Evolutionary conservation across 495 filamentous ascomycete genomes (phyloP).

Genomic region (Trichocladium antarcticum): DNA sequence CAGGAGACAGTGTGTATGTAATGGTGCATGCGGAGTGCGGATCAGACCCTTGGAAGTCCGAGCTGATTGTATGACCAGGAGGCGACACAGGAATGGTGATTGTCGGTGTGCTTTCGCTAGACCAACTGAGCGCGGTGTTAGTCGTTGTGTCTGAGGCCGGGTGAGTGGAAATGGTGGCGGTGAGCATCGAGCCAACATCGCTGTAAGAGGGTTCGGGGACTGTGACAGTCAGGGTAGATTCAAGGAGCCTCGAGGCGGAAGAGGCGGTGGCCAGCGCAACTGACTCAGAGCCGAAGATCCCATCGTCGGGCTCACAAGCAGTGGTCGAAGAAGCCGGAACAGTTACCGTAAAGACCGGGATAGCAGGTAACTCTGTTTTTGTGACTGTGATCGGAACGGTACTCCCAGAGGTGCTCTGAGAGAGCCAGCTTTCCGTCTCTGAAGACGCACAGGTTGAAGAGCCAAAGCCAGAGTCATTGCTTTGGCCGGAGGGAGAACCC

Average conservation of each 20-base stretch:
- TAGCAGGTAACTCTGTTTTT: slow-evolving; percentile 7
- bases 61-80: not conserved
- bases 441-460: slow-evolving; percentile 2
- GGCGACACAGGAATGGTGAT: slow-evolving; percentile 1
- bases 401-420: not conserved
- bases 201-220: not conserved
- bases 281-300: not conserved
- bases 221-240: slow-evolving; percentile 9
- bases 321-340: not conserved
- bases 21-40: not conserved
- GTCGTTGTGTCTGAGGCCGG: not conserved
- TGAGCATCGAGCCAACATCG: slow-evolving; percentile 13
- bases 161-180: slow-evolving; percentile 7
- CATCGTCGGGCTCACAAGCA: not conserved
- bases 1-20: slow-evolving; percentile 15
- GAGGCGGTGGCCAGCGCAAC: slow-evolving; percentile 9
- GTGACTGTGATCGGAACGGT: slow-evolving; percentile 13
- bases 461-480: slow-evolving; percentile 7
- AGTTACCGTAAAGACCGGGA: slow-evolving; percentile 9
- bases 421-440: not conserved
- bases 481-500: not conserved
- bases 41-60: not conserved
- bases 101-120: slow-evolving; percentile 8
- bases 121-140: not conserved
- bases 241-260: not conserved